Evolutionary conservation across 2,329 filamentous ascomycete genomes (phyloP), one percentile per base, ranked within the genome.

Genomic region (Polychaeton citri): DNA sequence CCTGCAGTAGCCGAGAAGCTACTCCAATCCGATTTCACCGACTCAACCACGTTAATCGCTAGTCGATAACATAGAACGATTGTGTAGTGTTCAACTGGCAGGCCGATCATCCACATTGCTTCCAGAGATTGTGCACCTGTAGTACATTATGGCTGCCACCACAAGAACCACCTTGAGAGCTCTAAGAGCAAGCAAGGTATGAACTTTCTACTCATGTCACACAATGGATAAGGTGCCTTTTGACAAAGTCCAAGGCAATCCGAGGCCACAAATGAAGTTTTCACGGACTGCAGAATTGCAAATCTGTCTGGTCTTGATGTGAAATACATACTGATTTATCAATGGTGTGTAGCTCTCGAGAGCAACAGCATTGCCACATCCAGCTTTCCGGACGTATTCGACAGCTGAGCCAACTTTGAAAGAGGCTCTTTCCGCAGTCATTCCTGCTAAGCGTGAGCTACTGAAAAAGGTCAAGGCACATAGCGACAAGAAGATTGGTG

Each of bases 391-490:
- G 53, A 66, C 60, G 58, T 87, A 86, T 65, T 76, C 81, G 45
- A 71, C 76, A 34, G 71, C 82, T 39, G 88, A 96, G 61, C 83
- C 82, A 40, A 82, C 88, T 56, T 76, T 98, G 54, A 98, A 96
- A 65, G 69, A 82, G 35, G 84, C 84, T 10, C 76, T 98, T 47
- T 81, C 77, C 52, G 75, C 78, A 48, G 74, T 77, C 40, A 93
- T 98, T 50, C 90, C 90, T 21, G 85, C 78, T 43, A 96, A 96
- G 69, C 78, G 87, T 35, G 88, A 94, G 61, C 78, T 95, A 15
- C 66, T 96, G 52, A 90, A 94, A 65, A 82, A 87, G 62, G 83
- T 96, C 65, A 96, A 95, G 68, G 74, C 79, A 39, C 76, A 88
- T 58, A 72, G 75, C 35, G 74, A 79, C 52, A 90, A 87, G 62